phyloP scores from a whole-genome alignment of 768 basidiomycete genomes.

The Plicaturopsis crispa region DNA sequence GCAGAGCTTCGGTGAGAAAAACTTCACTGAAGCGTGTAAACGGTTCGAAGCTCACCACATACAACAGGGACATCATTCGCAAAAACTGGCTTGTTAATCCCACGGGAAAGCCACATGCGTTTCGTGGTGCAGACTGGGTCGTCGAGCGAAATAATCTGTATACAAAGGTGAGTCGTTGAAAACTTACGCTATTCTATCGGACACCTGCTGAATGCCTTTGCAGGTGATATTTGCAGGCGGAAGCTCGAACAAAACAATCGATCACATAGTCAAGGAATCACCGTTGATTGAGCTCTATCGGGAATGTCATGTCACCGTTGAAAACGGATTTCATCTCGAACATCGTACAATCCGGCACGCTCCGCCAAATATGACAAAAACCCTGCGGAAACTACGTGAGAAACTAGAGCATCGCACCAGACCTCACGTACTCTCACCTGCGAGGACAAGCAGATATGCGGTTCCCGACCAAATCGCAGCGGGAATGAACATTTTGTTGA shows the following conservation, averaged over 20 bases:
- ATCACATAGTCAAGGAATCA: slow-evolving; percentile 13
- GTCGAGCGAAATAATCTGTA: slow-evolving; percentile 24
- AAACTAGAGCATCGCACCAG: background rate
- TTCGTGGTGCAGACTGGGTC: slow-evolving; percentile 22
- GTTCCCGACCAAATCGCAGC: slow-evolving; percentile 8
- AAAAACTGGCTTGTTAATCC: slow-evolving; percentile 22
- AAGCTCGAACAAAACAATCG: slow-evolving; percentile 13
- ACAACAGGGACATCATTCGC: slow-evolving; percentile 5
- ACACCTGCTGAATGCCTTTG: no score
- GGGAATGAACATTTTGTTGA: slow-evolving; percentile 5
- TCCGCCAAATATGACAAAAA: slow-evolving; percentile 9
- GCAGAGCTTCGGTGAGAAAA: slow-evolving; percentile 5
- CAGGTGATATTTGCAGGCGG: slow-evolving; percentile 11
- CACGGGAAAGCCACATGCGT: slow-evolving; percentile 15
- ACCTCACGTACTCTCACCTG: slow-evolving; percentile 2
- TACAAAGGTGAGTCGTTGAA: slow-evolving; percentile 16
- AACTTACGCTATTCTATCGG: background rate
- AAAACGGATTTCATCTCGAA: slow-evolving; percentile 16
- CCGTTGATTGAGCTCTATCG: slow-evolving; percentile 11
- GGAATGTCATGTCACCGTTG: slow-evolving; percentile 2
- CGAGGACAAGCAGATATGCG: background rate
- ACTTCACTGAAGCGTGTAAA: background rate
- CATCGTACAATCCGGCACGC: slow-evolving; percentile 9
- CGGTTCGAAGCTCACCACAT: slow-evolving; percentile 3
- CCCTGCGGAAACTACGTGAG: slow-evolving; percentile 1